Evolutionary conservation across 495 filamentous ascomycete species (phyloP), one percentile per base, ranked within the genome.

Genomic region (Aspergillus cristatus): DNA sequence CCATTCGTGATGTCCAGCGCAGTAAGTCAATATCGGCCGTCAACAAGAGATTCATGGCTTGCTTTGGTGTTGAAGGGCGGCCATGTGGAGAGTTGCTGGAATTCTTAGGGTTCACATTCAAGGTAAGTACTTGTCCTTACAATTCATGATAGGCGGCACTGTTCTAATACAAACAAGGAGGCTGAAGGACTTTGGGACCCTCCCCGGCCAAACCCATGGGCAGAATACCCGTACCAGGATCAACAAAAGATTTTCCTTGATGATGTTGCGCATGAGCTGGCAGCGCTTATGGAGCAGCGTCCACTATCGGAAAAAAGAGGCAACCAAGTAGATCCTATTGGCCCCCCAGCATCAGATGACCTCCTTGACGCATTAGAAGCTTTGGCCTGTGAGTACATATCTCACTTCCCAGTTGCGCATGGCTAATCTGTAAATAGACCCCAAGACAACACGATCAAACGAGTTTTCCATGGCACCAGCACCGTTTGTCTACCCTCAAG

Each of bases 21-120:
- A 63, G 65, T 25, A 77, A 75, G 51, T 47, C 57, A 14, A 84
- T 90, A 38, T 71, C 76, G 3, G 67, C 70, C 11, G 58, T 72
- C 6, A 89, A 89, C 58, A 88, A 85, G 54, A 72, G 71, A 12
- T 93, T 86, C 47, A 62, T 74, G 35, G 63, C 79, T 11, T 72
- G 77, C 28, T 82, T 89, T 53, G 82, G 84, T 11, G 39, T 63
- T 8, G 57, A 65, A 18, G 65, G 65, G 16, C 59, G 57, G 16
- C 67, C 75, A 13, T 84, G 83, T 51, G 63, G 74, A 39, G 60
- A 71, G 22, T 48, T 89, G 24, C 65, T 89, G 25, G 65, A 67
- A 34, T 77, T 72, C 26, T 55, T 88, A 3, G 81, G 74, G 3
- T 90, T 88, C 47, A 48, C 43, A 16, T 48, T 51, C 16, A 55